A percentile compares a stretch with the other conserved stretches of the same genome.
phyloP scores from a whole-genome alignment of 352 stramenopile genomes.

The Phytophthora podocarpi region DNA sequence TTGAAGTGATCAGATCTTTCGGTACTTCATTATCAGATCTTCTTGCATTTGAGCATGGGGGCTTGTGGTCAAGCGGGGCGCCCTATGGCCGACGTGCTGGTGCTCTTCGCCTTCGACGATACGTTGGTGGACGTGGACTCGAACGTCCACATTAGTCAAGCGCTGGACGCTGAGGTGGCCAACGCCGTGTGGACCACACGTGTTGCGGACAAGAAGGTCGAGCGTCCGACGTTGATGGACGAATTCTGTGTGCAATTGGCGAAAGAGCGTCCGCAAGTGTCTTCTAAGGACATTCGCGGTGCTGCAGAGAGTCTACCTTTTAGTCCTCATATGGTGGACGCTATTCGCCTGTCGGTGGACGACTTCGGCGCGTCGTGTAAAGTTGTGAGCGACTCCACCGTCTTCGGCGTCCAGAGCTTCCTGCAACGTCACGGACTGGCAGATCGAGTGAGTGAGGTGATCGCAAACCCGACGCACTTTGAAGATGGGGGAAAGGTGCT shows the following conservation, averaged over 20 bases:
- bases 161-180: conserved; percentile 39
- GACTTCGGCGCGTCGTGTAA: conserved; percentile 35
- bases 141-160: conserved; percentile 35
- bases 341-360: conserved; percentile 44
- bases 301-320: conserved; percentile 38
- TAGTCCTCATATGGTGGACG: conserved; percentile 47
- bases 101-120: conserved; percentile 62
- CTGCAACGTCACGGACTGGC: conserved; percentile 35
- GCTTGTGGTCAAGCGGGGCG: too few species aligned
- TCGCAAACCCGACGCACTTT: conserved; percentile 43
- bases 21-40: conserved; percentile 11
- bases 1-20: too few species aligned
- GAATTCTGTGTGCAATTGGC: conserved; percentile 37
- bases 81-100: conserved; percentile 27
- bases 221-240: conserved; percentile 40
- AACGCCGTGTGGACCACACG: conserved; percentile 16
- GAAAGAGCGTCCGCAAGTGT: conserved; percentile 25
- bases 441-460: conserved; percentile 39
- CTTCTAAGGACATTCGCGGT: conserved; percentile 26
- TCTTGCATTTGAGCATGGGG: too few species aligned
- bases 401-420: conserved; percentile 54
- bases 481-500: conserved; percentile 26
- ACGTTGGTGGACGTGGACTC: conserved; percentile 58
- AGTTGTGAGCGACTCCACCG: conserved; percentile 60
- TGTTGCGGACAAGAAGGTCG: conserved; percentile 1